These are phyloP conservation scores for Leccinum griseonigrum DNA, from an alignment of 1,284 basidiomycete species.

Conservation along the genomic window DNA sequence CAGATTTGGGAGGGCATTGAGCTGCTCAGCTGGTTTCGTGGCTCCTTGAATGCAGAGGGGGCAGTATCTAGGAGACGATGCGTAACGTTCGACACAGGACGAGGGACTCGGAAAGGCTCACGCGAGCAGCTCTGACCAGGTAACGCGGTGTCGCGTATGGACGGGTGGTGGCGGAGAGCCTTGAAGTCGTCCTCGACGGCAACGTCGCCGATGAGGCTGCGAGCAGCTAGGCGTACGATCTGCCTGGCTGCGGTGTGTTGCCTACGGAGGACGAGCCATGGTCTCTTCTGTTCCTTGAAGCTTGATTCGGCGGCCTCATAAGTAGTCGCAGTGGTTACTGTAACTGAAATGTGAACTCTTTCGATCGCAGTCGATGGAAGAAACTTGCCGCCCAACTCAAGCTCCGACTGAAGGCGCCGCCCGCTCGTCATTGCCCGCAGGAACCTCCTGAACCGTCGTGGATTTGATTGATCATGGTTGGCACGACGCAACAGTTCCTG, in stretches of 20 bases:
- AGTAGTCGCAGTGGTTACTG: too few species aligned
- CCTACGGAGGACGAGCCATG: slow-evolving; percentile 70
- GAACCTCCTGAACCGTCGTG: too few species aligned
- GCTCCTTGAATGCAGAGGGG: slow-evolving; percentile 84
- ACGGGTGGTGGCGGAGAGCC: slow-evolving; percentile 58
- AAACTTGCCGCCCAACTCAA: too few species aligned
- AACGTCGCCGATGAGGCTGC: slow-evolving; percentile 79
- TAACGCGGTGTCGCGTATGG: slow-evolving; percentile 60
- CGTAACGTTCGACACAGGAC: neutral
- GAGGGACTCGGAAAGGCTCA: slow-evolving; percentile 32
- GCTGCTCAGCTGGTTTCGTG: slow-evolving; percentile 86
- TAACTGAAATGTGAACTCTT: too few species aligned
- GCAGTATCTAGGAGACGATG: slow-evolving; percentile 61
- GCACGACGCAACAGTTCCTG: too few species aligned
- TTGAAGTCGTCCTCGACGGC: slow-evolving; percentile 76
- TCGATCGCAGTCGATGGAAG: too few species aligned
- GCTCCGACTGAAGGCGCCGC: too few species aligned
- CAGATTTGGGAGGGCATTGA: slow-evolving; percentile 83
- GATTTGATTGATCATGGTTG: too few species aligned
- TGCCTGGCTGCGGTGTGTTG: slow-evolving; percentile 92
- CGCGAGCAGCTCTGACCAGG: slow-evolving; percentile 81
- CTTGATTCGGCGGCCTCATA: too few species aligned
- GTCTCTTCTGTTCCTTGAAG: too few species aligned
- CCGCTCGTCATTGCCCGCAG: too few species aligned
- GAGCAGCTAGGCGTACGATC: slow-evolving; percentile 84